Base-by-base conservation (phyloP, 352 stramenopile genomes). In the Phytopythium delawarense region DNA sequence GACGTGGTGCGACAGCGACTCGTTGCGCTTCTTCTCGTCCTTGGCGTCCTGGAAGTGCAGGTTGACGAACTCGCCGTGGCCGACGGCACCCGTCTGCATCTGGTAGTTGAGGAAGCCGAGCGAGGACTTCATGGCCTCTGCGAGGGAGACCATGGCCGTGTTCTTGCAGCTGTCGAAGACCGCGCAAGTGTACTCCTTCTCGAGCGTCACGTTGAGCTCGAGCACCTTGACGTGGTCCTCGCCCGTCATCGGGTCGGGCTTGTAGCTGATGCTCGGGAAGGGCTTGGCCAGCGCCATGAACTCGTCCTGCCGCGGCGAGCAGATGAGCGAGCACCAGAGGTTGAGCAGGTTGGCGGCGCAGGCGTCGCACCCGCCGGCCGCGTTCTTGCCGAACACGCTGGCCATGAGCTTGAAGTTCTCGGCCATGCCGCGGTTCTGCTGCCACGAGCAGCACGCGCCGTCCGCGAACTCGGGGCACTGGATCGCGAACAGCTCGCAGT, bases 51-150 rank as follows among this genome's bases (percentile, higher is more conserved):
- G 77, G 51, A 96, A 96, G 7, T 76, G 65, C 52, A 96, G 64
- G 23, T 83, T 81, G 65, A 96, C 84, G 64, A 83, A 96, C 65
- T 96, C 79, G n/a, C 88, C 88, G 64, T 96, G 88, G 37, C 87
- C 84, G 34, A 96, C 76, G 7, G 87, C 88, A 7, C 87, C 88
- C 4, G 87, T 92, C 69, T 96, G 88, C 69, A 89, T 83, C 66
- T 96, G 88, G 64, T 93, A 96, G 63, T 94, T 95, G 28, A 96
- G 72, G 55, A 96, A 92, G 7, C 88, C 88, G 15, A 96, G 66
- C 16, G 82, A 92, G 32, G 84, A 92, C 70, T 92, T 91, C 75
- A 95, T 87, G 16, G 74, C 80, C 16, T 86, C 72, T 7, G 70
- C 74, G 50, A 88, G 73, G 1, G 85, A 93, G 20, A 76, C 87